Evolutionary conservation across 2,329 filamentous ascomycete species (phyloP), one percentile per base, ranked within the genome.

Genomic region (Xylariales sp.): DNA sequence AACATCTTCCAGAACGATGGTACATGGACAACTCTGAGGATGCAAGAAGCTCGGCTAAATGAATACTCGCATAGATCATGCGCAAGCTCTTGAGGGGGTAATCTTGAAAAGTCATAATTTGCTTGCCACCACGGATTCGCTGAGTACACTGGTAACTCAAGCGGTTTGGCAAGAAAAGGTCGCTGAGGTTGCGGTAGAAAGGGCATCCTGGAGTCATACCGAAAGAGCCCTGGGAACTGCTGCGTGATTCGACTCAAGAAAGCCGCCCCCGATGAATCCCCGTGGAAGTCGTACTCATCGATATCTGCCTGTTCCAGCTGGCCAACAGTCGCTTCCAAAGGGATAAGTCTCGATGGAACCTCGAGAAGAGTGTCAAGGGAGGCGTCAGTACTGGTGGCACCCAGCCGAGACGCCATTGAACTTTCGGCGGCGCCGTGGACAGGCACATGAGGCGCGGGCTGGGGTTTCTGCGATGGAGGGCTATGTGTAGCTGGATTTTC

Each of bases 1-100:
- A 95, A 74, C 51, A 78, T 81, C 41, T 77, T 74, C 62, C 85
- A 88, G 56, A 95, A 96, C 0, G 79, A 79, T 0, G 90, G 90
- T 34, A 85, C 70, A 54, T 96, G 89, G 5, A 95, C 76, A 40
- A 91, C 82, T 25, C 86, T 78, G 16, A 79, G 60, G 2, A 81
- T 61, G 42, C 73, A 76, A 3, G 75, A 80, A 7, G 74, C 76
- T 42, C 71, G 76, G 48, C 70, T 71, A 12, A 81, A 57, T 0
- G 75, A 69, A 47, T 75, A 75, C 42, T 74, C 69, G 51, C 74
- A 78, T 14, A 81, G 59, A 30, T 62, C 65, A 30, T 62, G 36
- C 14, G 40, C 37, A 14, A 39, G 32, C n/a, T 40, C 27, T 2
- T 37, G 31, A 16, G 27, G 25, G 1, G 40, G 40, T 10, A 42